Percentiles rank a stretch among this genome's conserved stretches.
Evolutionary conservation across 192 early-diverging fungal species (phyloP).

Genomic region (Thoreauomyces humboldtii): DNA sequence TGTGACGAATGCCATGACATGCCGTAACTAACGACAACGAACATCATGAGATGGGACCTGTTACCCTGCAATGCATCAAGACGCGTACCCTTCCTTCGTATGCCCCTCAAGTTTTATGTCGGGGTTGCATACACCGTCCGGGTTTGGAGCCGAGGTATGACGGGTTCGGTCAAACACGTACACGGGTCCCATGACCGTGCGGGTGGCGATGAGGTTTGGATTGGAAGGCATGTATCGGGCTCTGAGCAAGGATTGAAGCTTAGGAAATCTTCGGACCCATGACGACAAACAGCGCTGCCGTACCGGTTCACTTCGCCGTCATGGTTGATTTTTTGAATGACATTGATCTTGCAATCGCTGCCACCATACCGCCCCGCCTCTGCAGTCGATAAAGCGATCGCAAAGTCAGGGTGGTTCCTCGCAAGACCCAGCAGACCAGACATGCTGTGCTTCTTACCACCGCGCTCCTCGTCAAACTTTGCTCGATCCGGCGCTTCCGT

Average conservation of each 20-base stretch:
- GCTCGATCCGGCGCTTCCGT: conserved; percentile 55
- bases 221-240: conserved; percentile 98
- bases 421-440: too few relatives aligned
- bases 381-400: too few relatives aligned
- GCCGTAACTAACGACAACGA: conserved; percentile 65
- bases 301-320: conserved; percentile 93
- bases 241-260: conserved; percentile 31
- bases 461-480: conserved; percentile 73
- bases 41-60: neutral
- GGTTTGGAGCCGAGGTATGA: conserved; percentile 73
- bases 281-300: neutral
- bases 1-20: conserved; percentile 85
- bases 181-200: conserved; percentile 87
- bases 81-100: conserved; percentile 81
- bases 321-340: conserved; percentile 90
- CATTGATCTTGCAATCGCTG: conserved; percentile 80
- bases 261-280: neutral
- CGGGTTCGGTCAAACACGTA: conserved; percentile 95
- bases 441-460: too few relatives aligned
- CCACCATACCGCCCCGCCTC: conserved; percentile 81
- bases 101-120: conserved; percentile 87
- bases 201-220: conserved; percentile 93
- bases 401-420: too few relatives aligned
- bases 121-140: conserved; percentile 77
- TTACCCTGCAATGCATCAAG: neutral